Conservation (phyloP, 805 yeast genomes). For the Kazachstania martiniae region DNA sequence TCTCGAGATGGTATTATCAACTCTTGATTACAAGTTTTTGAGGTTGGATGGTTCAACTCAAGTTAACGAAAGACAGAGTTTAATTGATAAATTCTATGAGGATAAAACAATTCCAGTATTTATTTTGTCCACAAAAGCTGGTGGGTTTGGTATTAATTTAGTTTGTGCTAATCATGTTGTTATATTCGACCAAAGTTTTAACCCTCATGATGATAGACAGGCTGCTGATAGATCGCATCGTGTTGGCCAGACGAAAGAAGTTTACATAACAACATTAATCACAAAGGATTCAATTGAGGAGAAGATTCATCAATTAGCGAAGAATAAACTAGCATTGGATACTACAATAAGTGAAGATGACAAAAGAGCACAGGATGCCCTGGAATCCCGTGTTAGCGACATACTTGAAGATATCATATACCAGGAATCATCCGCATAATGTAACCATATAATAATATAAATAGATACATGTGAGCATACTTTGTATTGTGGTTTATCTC, state of each 20-base stretch:
- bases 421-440: slow-evolving; percentile 12
- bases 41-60: slow-evolving; percentile 90
- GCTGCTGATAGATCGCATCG: slow-evolving; percentile 98
- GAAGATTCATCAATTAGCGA: slow-evolving; percentile 74
- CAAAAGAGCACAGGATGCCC: slow-evolving; percentile 27
- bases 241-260: slow-evolving; percentile 87
- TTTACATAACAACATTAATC: slow-evolving; percentile 65
- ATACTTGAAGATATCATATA: slow-evolving; percentile 32
- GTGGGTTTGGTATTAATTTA: slow-evolving; percentile 96
- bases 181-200: slow-evolving; percentile 87
- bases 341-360: slow-evolving; percentile 35
- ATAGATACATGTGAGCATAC: neutral
- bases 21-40: slow-evolving; percentile 56
- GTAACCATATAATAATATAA: neutral
- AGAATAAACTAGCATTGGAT: slow-evolving; percentile 84
- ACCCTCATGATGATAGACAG: slow-evolving; percentile 97
- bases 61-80: slow-evolving; percentile 84
- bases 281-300: slow-evolving; percentile 76
- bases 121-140: slow-evolving; percentile 87
- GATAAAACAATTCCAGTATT: slow-evolving; percentile 77
- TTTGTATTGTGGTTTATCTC: neutral
- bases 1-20: slow-evolving; percentile 61
- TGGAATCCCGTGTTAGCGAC: slow-evolving; percentile 44
- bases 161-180: slow-evolving; percentile 91
- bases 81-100: slow-evolving; percentile 81